Evolutionary conservation across 2,329 filamentous ascomycete genomes (phyloP).

Genomic region (Coleophoma eucalyptorum): DNA sequence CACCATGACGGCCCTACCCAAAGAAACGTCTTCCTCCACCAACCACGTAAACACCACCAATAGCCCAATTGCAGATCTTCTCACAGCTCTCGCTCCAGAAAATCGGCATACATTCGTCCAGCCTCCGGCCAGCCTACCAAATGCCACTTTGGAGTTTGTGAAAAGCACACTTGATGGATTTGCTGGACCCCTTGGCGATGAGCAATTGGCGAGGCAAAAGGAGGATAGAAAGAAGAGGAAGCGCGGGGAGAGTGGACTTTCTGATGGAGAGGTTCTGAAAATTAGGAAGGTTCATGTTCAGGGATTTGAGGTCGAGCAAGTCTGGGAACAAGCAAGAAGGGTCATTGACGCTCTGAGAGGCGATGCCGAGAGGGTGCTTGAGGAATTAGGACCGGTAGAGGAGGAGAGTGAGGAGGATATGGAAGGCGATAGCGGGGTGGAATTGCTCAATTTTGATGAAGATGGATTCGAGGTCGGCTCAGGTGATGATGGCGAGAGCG

Average conservation of each 20-base stretch:
- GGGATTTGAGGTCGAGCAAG: conserved; percentile 82
- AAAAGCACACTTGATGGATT: conserved; percentile 79
- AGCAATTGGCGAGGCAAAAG: conserved; percentile 66
- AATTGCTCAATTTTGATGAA: conserved; percentile 32
- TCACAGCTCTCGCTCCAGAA: conserved; percentile 18
- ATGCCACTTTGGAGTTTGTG: conserved; percentile 68
- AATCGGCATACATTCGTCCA: conserved; percentile 60
- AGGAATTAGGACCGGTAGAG: conserved; percentile 25
- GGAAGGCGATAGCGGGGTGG: conserved; percentile 27
- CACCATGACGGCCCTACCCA: conserved; percentile 51
- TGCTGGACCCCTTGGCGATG: conserved; percentile 67
- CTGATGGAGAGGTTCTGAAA: conserved; percentile 56
- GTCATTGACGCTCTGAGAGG: conserved; percentile 66
- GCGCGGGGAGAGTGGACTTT: conserved; percentile 47
- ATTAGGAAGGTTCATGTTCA: conserved; percentile 80
- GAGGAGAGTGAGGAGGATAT: conserved; percentile 26
- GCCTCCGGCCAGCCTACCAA: conserved; percentile 62
- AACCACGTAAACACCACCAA: conserved; percentile 31
- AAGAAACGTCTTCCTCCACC: conserved; percentile 20
- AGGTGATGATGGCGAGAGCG: conserved; percentile 26
- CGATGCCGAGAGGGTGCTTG: conserved; percentile 46
- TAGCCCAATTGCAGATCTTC: conserved; percentile 16
- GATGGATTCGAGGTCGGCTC: conserved; percentile 34
- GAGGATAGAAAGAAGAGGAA: conserved; percentile 74
- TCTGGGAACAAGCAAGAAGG: conserved; percentile 90